Conservation (phyloP, 2,329 filamentous ascomycete genomes). For the Xylaria arbuscula region DNA sequence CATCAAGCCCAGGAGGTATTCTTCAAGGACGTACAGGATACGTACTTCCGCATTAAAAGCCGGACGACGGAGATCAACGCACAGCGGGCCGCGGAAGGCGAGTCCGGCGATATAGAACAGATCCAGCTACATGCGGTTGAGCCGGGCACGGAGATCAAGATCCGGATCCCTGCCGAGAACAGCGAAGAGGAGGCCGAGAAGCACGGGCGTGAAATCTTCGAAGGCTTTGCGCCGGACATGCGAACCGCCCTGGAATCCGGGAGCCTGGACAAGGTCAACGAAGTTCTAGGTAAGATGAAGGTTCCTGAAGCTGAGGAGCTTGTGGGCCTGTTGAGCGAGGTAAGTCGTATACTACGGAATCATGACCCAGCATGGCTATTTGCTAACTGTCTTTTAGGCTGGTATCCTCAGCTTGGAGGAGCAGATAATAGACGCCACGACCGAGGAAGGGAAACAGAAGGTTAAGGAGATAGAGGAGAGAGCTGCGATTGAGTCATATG, state of each 20-base stretch:
- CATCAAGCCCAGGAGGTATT: constrained; percentile 94
- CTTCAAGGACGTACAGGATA: constrained; percentile 89
- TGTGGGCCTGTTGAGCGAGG: constrained; percentile 80
- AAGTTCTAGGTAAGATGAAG: constrained; percentile 87
- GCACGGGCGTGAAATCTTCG: constrained; percentile 79
- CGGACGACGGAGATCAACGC: constrained; percentile 77
- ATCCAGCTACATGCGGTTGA: constrained; percentile 98
- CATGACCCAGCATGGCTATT: not conserved
- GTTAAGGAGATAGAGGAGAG: constrained; percentile 79
- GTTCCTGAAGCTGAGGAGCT: constrained; percentile 89
- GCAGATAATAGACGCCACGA: constrained; percentile 94
- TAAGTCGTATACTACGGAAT: constrained; percentile 50
- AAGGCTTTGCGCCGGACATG: constrained; percentile 83
- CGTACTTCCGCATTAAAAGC: constrained; percentile 82
- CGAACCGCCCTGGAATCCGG: constrained; percentile 86
- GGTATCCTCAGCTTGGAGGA: constrained; percentile 92
- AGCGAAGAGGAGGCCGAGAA: constrained; percentile 74
- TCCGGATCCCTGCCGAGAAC: constrained; percentile 77
- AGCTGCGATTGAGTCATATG: constrained; percentile 53
- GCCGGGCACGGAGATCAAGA: constrained; percentile 90
- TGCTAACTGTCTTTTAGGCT: constrained; percentile 61
- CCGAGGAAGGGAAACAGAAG: constrained; percentile 82
- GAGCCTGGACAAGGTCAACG: constrained; percentile 88
- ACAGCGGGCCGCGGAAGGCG: constrained; percentile 63
- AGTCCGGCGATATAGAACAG: constrained; percentile 79